Evolutionary conservation across 2,329 filamentous ascomycete genomes (phyloP).

Genomic region (Pseudomassariella vexata): DNA sequence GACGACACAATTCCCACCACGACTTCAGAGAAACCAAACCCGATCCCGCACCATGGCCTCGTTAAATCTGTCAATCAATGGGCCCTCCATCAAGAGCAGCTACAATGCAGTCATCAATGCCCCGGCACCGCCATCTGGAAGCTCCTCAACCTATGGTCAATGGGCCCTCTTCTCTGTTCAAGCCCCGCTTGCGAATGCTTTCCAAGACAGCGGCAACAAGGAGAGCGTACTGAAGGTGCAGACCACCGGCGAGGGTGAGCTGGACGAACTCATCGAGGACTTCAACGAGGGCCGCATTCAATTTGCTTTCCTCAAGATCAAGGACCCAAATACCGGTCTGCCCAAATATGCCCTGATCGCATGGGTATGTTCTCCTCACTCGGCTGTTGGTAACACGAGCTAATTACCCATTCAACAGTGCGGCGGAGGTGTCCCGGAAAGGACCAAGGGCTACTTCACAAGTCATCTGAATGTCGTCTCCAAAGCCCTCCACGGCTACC

Average conservation of each 20-base stretch:
- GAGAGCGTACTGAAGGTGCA: constrained; percentile 96
- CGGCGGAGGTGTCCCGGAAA: constrained; percentile 94
- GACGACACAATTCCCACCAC: constrained; percentile 3
- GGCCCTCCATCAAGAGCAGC: constrained; percentile 79
- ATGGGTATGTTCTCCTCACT: constrained; percentile 56
- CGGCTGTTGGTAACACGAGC: too few relatives aligned
- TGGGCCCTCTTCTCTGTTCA: constrained; percentile 95
- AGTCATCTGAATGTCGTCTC: constrained; percentile 86
- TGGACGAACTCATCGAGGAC: constrained; percentile 85
- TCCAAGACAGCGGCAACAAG: constrained; percentile 79
- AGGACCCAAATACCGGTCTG: constrained; percentile 82
- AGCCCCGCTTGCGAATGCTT: constrained; percentile 85
- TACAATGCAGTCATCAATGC: constrained; percentile 56
- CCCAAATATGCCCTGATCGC: constrained; percentile 92
- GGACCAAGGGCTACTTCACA: constrained; percentile 97
- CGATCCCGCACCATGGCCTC: constrained; percentile 74
- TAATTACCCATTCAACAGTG: constrained; percentile 45
- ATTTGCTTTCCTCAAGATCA: constrained; percentile 95
- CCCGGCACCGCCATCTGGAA: constrained; percentile 38
- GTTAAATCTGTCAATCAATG: constrained; percentile 73
- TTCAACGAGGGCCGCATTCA: constrained; percentile 96
- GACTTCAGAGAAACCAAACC: too few relatives aligned
- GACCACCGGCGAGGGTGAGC: constrained; percentile 85
- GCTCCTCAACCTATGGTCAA: constrained; percentile 78
- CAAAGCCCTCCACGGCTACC: constrained; percentile 92